Conservation (phyloP, 2,329 filamentous ascomycete species). For the Celoporthe dispersa region DNA sequence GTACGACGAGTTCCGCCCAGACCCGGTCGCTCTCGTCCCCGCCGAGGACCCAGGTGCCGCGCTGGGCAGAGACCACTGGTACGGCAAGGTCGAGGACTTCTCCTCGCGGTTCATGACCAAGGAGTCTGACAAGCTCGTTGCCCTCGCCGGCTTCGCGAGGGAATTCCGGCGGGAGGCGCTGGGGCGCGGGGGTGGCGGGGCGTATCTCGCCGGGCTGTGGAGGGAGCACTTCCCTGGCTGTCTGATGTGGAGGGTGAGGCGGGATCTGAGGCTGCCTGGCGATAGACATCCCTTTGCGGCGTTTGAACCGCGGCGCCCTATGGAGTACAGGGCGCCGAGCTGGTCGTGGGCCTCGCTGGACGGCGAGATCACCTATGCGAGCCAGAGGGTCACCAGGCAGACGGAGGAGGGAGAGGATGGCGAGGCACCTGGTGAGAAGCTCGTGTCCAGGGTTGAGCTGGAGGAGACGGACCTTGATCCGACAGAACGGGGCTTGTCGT, state of each 20-base stretch:
- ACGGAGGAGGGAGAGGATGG: not conserved
- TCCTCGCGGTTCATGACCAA: slow-evolving; percentile 16
- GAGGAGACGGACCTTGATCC: not conserved
- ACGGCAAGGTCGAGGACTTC: slow-evolving; percentile 19
- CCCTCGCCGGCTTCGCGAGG: slow-evolving; percentile 13
- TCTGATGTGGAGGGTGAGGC: slow-evolving; percentile 15
- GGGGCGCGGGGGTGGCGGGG: not conserved
- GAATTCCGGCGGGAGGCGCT: not conserved
- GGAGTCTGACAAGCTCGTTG: slow-evolving; percentile 15
- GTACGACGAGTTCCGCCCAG: not conserved
- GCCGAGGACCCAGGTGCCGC: not conserved
- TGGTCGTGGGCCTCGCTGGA: slow-evolving; percentile 24
- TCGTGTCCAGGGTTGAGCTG: not conserved
- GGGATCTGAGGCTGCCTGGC: not conserved
- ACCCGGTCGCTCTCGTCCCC: not conserved
- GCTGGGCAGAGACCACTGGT: slow-evolving; percentile 6
- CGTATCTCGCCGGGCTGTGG: slow-evolving; percentile 17
- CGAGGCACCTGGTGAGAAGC: not conserved
- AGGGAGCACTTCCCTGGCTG: slow-evolving; percentile 13
- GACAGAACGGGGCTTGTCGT: not conserved
- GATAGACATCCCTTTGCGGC: not conserved
- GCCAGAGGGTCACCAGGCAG: not conserved
- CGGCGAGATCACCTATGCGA: slow-evolving; percentile 11
- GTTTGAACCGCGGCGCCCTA: not conserved
- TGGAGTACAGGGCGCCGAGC: slow-evolving; percentile 12